A percentile compares a stretch with the other conserved stretches of the same genome.
phyloP scores from a whole-genome alignment of 192 early-diverging fungal species.

The Gaertneriomyces semiglobifer region DNA sequence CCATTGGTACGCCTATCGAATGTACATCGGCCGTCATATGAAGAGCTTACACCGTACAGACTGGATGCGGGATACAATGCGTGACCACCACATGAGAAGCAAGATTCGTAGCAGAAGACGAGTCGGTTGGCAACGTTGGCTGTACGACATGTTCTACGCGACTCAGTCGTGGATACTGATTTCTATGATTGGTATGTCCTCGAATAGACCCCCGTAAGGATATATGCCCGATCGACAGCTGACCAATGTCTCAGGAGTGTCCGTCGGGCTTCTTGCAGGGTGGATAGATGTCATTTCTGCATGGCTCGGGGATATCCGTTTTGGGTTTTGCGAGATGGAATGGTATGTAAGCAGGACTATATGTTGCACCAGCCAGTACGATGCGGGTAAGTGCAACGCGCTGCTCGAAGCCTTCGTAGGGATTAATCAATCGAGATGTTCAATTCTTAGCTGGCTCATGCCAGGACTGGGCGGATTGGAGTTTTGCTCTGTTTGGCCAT shows the following conservation, averaged over 20 bases:
- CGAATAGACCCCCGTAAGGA: neutral
- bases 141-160: slow-evolving; percentile 50
- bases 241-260: slow-evolving; percentile 26
- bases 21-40: neutral
- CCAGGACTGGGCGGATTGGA: slow-evolving; percentile 71
- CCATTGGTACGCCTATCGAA: slow-evolving; percentile 21
- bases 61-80: slow-evolving; percentile 40
- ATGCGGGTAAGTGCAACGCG: slow-evolving; percentile 43
- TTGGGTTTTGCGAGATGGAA: slow-evolving; percentile 73
- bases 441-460: slow-evolving; percentile 56
- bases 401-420: neutral
- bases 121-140: slow-evolving; percentile 6
- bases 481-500: slow-evolving; percentile 50
- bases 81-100: slow-evolving; percentile 36
- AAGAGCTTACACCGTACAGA: slow-evolving; percentile 15
- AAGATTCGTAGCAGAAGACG: neutral
- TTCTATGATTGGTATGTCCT: slow-evolving; percentile 62
- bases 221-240: neutral
- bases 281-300: slow-evolving; percentile 84
- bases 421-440: neutral
- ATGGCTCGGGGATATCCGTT: slow-evolving; percentile 85
- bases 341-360: slow-evolving; percentile 93
- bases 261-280: slow-evolving; percentile 79
- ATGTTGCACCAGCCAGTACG: slow-evolving; percentile 69
- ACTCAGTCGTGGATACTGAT: slow-evolving; percentile 85